phyloP scores from a whole-genome alignment of 2,329 filamentous ascomycete species.

The Stylonectria norvegica region DNA sequence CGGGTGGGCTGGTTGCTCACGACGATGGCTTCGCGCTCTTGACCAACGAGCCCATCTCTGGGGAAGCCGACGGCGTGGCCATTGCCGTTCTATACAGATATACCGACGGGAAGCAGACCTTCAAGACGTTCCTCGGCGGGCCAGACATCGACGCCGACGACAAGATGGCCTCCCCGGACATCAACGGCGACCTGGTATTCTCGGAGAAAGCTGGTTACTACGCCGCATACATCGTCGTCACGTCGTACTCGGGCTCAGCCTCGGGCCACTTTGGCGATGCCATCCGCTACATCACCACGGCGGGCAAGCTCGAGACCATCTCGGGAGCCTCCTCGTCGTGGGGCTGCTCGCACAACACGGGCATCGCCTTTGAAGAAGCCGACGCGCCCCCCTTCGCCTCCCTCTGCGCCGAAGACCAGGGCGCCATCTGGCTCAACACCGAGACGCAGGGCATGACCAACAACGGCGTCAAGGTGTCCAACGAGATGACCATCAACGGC shows the following conservation, averaged over 20 bases:
- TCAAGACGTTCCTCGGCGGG: constrained; percentile 58
- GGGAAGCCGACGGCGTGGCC: constrained; percentile 48
- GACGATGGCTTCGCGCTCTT: constrained; percentile 63
- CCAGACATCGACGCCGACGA: constrained; percentile 47
- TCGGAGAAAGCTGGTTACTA: constrained; percentile 54
- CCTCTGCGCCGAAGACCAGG: constrained; percentile 60
- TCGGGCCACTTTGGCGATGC: constrained; percentile 57
- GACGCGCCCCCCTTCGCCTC: constrained; percentile 56
- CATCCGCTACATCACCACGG: constrained; percentile 43
- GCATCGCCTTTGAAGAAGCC: constrained; percentile 60
- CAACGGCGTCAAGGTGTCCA: constrained; percentile 56
- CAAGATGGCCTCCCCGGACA: constrained; percentile 52
- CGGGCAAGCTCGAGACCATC: constrained; percentile 50
- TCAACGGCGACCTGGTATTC: constrained; percentile 62
- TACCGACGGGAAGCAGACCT: constrained; percentile 51
- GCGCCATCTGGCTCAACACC: constrained; percentile 62
- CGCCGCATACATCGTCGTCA: constrained; percentile 61
- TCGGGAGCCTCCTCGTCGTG: constrained; percentile 52
- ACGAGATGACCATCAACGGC: constrained; percentile 60
- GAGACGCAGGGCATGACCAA: constrained; percentile 52
- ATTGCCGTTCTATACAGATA: constrained; percentile 59
- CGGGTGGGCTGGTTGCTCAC: constrained; percentile 58
- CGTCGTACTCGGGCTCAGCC: constrained; percentile 52
- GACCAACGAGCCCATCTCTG: constrained; percentile 54
- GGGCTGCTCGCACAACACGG: constrained; percentile 64